Base-by-base conservation (phyloP, 345 rosid genomes). In the Adansonia digitata region DNA sequence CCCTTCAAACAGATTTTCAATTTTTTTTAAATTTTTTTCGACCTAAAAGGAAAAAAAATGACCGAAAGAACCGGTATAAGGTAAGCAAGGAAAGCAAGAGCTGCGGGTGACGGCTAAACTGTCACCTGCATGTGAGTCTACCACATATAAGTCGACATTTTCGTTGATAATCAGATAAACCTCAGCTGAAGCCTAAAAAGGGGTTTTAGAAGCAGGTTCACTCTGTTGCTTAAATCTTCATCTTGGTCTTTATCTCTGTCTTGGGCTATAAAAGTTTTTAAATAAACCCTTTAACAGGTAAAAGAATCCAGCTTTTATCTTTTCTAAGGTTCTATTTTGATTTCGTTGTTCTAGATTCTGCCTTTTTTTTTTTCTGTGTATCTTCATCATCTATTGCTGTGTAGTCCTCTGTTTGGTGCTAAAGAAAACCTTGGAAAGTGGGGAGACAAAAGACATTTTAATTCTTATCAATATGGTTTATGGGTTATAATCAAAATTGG, bases 381-480 rank as follows among this genome's bases (percentile, higher is more conserved):
- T 59, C 40, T 14, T 31, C 40, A 31, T 35, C 17, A 62, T 9
- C 31, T 68, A 27, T 46, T 35, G 18, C 18, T 10, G 7, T 26
- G 7, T 27, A 27, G 5, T 18, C 40, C 5, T 31, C 27, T 69
- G 27, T 48, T 69, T 69, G 43, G 17, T 49, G 8, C 9, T 48
- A 9, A 17, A 48, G 59, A 69, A 46, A 69, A 69, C 11, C 43
- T 69, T 26, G 59, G 27, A 45, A 26, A 40, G 37, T 15, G 53
- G 60, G 94, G 94, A 92, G 88, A 80, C 79, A 71, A 67, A 67
- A 67, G 5, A 46, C 55, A n/a, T 45, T 66, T 24, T 34, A 5
- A 24, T 9, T 42, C 35, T 42, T 26, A 55, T 55, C 14, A 55
- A 22, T 55, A 22, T 10, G 20, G 1, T 65, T 40, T 65, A 12